Evolutionary conservation across 441 rosid species (phyloP), one percentile per base, ranked within the genome.

Genomic region (Raphanus hybrid): DNA sequence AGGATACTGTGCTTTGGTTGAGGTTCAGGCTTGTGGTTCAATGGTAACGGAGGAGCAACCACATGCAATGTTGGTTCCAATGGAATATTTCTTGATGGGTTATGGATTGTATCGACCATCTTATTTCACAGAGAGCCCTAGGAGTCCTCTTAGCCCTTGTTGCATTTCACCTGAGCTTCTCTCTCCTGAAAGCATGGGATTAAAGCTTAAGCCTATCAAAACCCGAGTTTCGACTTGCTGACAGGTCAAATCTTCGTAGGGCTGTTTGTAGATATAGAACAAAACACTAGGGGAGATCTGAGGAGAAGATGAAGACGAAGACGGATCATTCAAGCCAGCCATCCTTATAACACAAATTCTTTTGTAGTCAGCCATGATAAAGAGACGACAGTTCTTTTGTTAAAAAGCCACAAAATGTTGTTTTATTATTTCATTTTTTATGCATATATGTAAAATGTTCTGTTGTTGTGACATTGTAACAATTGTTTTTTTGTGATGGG

Each of bases 11-110:
- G 87, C 93, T 62, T 85, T 91, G 8, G 90, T 92, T 39, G 96
- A 92, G 97, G 98, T 91, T 48, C 90, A 87, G 78, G 88, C 87
- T 6, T 88, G 97, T 71, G 97, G 97, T 23, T 93, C 97, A 2
- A 75, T 93, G 84, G 98, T 91, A 52, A 91, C 98, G 62, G 95
- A 93, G 80, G 98, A 90, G 84, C 92, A 88, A 78, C 89, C 95
- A 52, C 89, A 87, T 26, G 95, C 95, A 57, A 90, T 86, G 90
- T 72, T 89, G 81, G 85, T 90, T 71, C 95, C 95, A 3, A 79
- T 90, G 88, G 92, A 89, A 86, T 89, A 84, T 77, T 90, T 89
- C 82, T 85, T 90, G 82, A 90, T 90, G 95, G 89, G 91, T 52
- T 90, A 86, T n/a, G 92, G 95, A 8, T 80, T 90, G 71, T 86